These are phyloP conservation scores for Claviceps arundinis DNA, from an alignment of 2,329 filamentous ascomycete species.

Conservation along the genomic window DNA sequence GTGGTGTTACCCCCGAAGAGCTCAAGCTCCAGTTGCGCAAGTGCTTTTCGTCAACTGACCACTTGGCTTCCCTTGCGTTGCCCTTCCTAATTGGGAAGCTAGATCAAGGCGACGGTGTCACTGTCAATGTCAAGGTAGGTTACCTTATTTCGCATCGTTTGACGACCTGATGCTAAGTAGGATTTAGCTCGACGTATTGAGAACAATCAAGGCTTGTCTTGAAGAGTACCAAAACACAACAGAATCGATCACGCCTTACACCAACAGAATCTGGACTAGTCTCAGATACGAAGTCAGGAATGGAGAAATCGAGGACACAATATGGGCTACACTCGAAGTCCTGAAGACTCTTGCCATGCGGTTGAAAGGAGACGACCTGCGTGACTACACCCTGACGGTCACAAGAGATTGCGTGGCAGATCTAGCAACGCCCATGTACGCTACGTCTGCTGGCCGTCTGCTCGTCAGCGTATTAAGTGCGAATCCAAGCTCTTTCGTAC, in stretches of 20 bases:
- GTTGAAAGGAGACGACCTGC: constrained; percentile 30
- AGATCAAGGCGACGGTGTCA: constrained; percentile 45
- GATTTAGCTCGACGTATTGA: constrained; percentile 37
- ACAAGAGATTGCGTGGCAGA: constrained; percentile 42
- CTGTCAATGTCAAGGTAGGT: constrained; percentile 41
- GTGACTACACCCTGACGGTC: constrained; percentile 32
- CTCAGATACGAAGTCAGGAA: constrained; percentile 51
- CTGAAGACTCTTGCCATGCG: constrained; percentile 35
- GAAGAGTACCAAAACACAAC: constrained; percentile 33
- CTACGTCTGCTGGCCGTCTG: constrained; percentile 37
- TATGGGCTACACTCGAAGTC: constrained; percentile 42
- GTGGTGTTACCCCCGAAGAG: constrained; percentile 41
- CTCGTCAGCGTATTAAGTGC: constrained; percentile 38
- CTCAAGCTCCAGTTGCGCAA: constrained; percentile 38
- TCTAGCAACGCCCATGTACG: constrained; percentile 38
- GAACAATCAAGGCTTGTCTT: constrained; percentile 41
- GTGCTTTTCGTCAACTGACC: constrained; percentile 39
- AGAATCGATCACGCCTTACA: constrained; percentile 34
- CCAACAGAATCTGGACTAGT: constrained; percentile 41
- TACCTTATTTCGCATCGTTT: neutral
- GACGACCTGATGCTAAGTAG: constrained; percentile 5
- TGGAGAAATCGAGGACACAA: constrained; percentile 43
- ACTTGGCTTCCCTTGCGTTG: constrained; percentile 31
- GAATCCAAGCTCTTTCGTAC: constrained; percentile 32
- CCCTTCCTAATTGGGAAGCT: constrained; percentile 44